Base-by-base conservation (phyloP, 2,329 filamentous ascomycete species). In the Colletotrichum cuscutae region DNA sequence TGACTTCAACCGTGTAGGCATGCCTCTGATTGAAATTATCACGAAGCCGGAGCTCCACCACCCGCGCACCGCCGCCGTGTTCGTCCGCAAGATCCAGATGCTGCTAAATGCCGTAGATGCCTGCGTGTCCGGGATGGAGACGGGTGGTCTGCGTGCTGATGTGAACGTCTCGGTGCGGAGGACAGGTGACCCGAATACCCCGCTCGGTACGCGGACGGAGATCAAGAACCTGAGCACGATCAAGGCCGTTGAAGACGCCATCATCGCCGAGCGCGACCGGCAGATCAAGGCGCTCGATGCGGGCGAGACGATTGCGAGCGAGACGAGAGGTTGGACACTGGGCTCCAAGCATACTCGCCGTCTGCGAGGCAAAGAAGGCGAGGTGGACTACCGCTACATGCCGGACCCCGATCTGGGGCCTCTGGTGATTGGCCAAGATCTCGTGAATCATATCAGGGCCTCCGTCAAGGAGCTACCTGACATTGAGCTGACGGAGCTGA, bases 321-420 rank as follows among this genome's bases (percentile, higher is more conserved):
- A 99, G 84, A 99, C 97, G 8, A 89, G 97, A 70, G 96, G 97
- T 6, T 99, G 95, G 95, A 93, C 94, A 1, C 88, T 98, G 28
- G 95, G 95, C 2, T 92, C 91, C 75, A 95, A 90, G 4, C 92
- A 95, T 80, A 98, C 97, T 4, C 91, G 90, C 71, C 89, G 93
- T 53, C 85, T 99, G 56, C 90, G 97, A 78, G 95, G 95, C 30
- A 99, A 99, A 81, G 97, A 98, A 81, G 97, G 97, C 60, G 96
- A 98, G 79, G 95, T 98, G 6, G 97, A 99, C 82, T 99, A 99
- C 82, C 89, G 97, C 54, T 99, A 99, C 80, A 98, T 99, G 96
- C 96, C 97, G 0, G 97, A 99, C 80, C 94, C 97, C 5, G 97
- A 99, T 80, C 87, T 99, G 15, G 89, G 90, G 0, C 95, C 97